phyloP scores from a whole-genome alignment of 495 filamentous ascomycete genomes.

The Pyrenula aspistea region DNA sequence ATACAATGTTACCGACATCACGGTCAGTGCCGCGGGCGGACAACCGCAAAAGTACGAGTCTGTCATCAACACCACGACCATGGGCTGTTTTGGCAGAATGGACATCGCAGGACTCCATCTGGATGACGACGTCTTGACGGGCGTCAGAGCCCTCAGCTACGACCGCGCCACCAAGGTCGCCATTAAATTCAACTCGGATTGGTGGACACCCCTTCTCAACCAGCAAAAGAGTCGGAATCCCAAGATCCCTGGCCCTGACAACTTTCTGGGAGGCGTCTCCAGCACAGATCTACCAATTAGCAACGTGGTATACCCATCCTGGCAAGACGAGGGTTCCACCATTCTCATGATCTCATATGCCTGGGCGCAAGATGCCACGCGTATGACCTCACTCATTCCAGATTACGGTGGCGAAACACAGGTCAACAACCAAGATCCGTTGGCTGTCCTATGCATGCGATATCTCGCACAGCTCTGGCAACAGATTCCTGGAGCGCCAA shows the following conservation, averaged over 20 bases:
- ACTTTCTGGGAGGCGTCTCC: conserved; percentile 18
- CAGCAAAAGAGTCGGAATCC: not conserved
- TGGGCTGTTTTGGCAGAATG: conserved; percentile 13
- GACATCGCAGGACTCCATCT: conserved; percentile 7
- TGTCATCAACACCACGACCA: conserved; percentile 12
- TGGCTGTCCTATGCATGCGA: not conserved
- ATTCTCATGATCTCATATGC: conserved; percentile 30
- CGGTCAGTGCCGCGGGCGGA: not conserved
- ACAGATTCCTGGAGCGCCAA: not conserved
- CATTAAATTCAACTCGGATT: conserved; percentile 11
- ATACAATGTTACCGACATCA: not conserved
- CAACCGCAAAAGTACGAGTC: conserved; percentile 5
- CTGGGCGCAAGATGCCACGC: conserved; percentile 27
- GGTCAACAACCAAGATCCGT: not conserved
- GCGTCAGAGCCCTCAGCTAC: conserved; percentile 13
- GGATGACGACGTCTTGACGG: conserved; percentile 7
- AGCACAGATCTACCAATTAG: conserved; percentile 25
- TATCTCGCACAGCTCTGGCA: not conserved
- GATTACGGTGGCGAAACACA: not conserved
- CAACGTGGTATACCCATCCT: conserved; percentile 31
- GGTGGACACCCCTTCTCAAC: conserved; percentile 9
- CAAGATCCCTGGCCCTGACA: conserved; percentile 4
- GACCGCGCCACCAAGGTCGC: conserved; percentile 14
- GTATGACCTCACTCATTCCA: conserved; percentile 20
- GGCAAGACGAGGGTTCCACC: conserved; percentile 9